Conservation (phyloP, 2,329 filamentous ascomycete species). For the Monosporascus sp. region DNA sequence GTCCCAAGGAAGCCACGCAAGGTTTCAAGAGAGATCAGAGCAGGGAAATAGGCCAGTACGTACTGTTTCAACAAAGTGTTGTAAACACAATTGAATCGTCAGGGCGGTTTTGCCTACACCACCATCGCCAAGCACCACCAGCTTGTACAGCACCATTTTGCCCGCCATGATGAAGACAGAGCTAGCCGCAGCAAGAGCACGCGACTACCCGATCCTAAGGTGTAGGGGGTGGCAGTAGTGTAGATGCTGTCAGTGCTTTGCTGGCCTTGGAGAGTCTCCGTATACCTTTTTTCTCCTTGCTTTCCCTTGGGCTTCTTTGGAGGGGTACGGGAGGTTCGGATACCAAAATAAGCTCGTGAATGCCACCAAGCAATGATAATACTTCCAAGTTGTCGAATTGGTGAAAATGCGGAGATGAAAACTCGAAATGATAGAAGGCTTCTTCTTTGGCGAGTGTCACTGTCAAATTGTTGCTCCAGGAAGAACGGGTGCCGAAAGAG, state of each 20-base stretch:
- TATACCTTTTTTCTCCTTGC: background rate
- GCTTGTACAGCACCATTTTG: slow-evolving; percentile 92
- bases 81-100: slow-evolving; percentile 93
- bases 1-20: background rate
- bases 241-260: background rate
- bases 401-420: background rate
- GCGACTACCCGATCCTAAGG: slow-evolving; percentile 1
- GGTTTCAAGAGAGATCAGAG: background rate
- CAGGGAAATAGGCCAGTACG: slow-evolving; percentile 26
- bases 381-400: background rate
- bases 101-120: slow-evolving; percentile 91
- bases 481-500: background rate
- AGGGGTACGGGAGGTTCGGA: background rate
- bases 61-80: slow-evolving; percentile 95
- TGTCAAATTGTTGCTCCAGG: background rate
- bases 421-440: background rate
- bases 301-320: background rate
- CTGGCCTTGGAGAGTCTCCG: background rate
- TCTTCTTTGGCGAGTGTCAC: too few relatives aligned
- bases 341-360: background rate
- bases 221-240: slow-evolving; percentile 7
- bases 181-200: slow-evolving; percentile 22
- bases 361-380: background rate
- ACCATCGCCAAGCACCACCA: slow-evolving; percentile 92
- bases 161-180: slow-evolving; percentile 61